These are phyloP conservation scores for Aphanocladium album DNA, from an alignment of 2,329 filamentous ascomycete species.

Conservation along the genomic window DNA sequence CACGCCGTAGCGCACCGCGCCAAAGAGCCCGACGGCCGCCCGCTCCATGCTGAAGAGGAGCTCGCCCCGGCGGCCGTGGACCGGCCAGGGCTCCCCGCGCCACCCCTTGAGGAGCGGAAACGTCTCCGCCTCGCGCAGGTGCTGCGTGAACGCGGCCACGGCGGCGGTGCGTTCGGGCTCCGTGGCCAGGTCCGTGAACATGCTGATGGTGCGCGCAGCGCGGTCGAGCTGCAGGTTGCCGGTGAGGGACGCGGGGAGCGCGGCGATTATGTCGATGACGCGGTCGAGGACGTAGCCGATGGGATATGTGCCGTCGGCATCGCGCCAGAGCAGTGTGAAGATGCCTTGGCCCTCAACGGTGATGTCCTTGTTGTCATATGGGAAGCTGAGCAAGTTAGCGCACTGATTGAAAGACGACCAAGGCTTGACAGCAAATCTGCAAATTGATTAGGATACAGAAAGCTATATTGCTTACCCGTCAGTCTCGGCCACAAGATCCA, in stretches of 20 bases:
- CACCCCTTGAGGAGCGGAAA: conserved; percentile 75
- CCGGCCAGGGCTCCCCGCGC: conserved; percentile 75
- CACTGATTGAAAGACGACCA: background rate
- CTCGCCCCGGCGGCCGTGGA: conserved; percentile 61
- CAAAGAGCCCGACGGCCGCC: conserved; percentile 68
- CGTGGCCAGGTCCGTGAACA: conserved; percentile 51
- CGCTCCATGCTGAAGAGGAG: conserved; percentile 73
- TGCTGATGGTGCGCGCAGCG: conserved; percentile 54
- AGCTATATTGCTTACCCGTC: conserved; percentile 45
- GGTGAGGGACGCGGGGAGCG: conserved; percentile 48
- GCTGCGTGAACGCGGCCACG: conserved; percentile 51
- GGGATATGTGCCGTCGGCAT: conserved; percentile 56
- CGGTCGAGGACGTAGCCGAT: conserved; percentile 57
- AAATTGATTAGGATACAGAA: too few species aligned
- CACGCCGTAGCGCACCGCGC: conserved; percentile 71
- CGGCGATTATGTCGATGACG: conserved; percentile 45
- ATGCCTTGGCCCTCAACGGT: conserved; percentile 53
- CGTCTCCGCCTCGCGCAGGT: conserved; percentile 63
- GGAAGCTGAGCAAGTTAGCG: conserved; percentile 56
- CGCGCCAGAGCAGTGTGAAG: conserved; percentile 60
- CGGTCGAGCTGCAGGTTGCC: conserved; percentile 59
- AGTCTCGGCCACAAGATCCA: conserved; percentile 49
- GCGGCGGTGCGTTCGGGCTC: conserved; percentile 58
- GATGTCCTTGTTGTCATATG: conserved; percentile 62
- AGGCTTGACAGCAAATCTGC: too few species aligned